These are phyloP conservation scores for Brettanomyces nanus DNA, from an alignment of 805 yeast genomes.

Conservation along the genomic window DNA sequence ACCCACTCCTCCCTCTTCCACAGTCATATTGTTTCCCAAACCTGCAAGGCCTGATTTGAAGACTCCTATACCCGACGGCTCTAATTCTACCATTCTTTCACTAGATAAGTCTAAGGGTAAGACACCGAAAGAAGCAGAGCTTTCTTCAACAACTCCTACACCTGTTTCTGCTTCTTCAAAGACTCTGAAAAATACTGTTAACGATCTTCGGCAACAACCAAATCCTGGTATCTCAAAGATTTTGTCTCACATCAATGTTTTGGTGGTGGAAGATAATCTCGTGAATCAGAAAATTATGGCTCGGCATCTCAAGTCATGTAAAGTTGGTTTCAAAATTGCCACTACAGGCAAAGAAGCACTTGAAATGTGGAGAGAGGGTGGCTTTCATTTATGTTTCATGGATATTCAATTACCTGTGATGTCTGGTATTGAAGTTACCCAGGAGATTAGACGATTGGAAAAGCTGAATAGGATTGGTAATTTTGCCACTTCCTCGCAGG, in stretches of 20 bases:
- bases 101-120: background rate
- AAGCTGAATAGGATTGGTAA: slow-evolving; percentile 71
- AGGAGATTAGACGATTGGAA: slow-evolving; percentile 82
- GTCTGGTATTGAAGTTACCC: slow-evolving; percentile 93
- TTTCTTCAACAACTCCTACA: background rate
- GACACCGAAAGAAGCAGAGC: background rate
- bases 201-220: background rate
- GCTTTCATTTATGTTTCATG: slow-evolving; percentile 91
- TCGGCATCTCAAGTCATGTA: slow-evolving; percentile 76
- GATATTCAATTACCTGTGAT: slow-evolving; percentile 95
- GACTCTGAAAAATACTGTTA: background rate
- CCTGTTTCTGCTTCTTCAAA: background rate
- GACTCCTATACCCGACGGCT: slow-evolving; percentile 8
- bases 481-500: slow-evolving; percentile 20
- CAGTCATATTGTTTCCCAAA: slow-evolving; percentile 43
- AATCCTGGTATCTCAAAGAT: slow-evolving; percentile 47
- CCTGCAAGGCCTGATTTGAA: slow-evolving; percentile 18
- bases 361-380: slow-evolving; percentile 90
- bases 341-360: slow-evolving; percentile 93
- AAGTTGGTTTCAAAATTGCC: slow-evolving; percentile 79
- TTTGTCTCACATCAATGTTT: slow-evolving; percentile 79
- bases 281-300: slow-evolving; percentile 90
- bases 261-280: slow-evolving; percentile 93
- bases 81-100: background rate
- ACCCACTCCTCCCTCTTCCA: slow-evolving; percentile 26